phyloP scores from a whole-genome alignment of 495 filamentous ascomycete genomes.

The Trypethelium eluteriae region DNA sequence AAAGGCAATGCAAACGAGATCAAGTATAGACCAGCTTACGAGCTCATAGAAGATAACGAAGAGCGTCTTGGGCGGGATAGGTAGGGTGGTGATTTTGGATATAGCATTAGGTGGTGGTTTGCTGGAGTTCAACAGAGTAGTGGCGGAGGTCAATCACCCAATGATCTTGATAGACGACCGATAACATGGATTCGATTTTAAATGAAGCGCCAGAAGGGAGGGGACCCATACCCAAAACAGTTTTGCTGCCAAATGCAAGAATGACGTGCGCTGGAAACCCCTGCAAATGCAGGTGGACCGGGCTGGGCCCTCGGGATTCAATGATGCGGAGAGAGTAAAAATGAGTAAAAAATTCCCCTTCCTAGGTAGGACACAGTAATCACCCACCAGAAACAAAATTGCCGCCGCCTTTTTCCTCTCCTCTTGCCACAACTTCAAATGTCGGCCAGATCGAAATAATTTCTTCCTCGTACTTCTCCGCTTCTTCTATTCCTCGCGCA shows the following conservation, averaged over 20 bases:
- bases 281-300: constrained; percentile 4
- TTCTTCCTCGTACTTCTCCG: neutral
- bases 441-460: neutral
- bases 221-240: no score
- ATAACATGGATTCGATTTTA: no score
- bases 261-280: constrained; percentile 7
- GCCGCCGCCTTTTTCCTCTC: neutral
- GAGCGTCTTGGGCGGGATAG: constrained; percentile 73
- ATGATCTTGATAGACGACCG: no score
- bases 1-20: constrained; percentile 29
- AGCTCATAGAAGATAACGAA: constrained; percentile 72
- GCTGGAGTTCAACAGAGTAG: no score
- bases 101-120: no score
- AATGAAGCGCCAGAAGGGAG: no score
- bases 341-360: neutral
- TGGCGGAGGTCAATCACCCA: no score
- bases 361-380: neutral
- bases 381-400: neutral
- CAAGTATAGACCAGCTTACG: constrained; percentile 74
- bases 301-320: neutral
- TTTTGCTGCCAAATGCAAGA: neutral
- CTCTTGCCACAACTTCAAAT: neutral
- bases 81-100: neutral
- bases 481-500: neutral
- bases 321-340: constrained; percentile 7